Evolutionary conservation across 2,329 filamentous ascomycete genomes (phyloP).

Genomic region (Fusarium sulawesiense): DNA sequence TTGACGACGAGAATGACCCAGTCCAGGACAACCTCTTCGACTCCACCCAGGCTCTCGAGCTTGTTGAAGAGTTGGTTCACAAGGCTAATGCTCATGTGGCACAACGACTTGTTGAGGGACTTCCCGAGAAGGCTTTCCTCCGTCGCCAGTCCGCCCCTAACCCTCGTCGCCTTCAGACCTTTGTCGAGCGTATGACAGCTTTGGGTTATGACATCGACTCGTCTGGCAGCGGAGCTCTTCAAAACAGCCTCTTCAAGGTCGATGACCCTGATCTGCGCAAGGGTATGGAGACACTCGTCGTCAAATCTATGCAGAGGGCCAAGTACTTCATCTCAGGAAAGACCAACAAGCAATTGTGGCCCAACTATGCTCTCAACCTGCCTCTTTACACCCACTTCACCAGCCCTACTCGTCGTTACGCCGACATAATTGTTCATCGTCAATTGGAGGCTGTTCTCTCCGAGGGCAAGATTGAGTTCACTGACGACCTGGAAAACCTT

Average conservation of each 20-base stretch:
- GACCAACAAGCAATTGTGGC: constrained; percentile 78
- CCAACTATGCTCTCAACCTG: constrained; percentile 92
- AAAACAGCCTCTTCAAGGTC: constrained; percentile 95
- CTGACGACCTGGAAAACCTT: constrained; percentile 86
- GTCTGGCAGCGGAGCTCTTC: constrained; percentile 87
- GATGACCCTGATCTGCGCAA: constrained; percentile 90
- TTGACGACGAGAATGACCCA: constrained; percentile 97
- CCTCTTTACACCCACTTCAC: constrained; percentile 98
- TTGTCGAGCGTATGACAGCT: constrained; percentile 91
- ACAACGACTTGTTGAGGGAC: constrained; percentile 79
- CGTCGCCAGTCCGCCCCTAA: constrained; percentile 89
- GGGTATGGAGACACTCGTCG: constrained; percentile 95
- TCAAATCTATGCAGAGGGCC: constrained; percentile 95
- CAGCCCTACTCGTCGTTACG: constrained; percentile 92
- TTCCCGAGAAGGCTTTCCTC: constrained; percentile 93
- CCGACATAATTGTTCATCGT: constrained; percentile 94
- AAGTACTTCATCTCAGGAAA: constrained; percentile 93
- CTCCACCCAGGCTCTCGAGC: constrained; percentile 86
- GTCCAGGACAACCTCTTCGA: constrained; percentile 97
- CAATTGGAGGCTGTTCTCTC: constrained; percentile 91
- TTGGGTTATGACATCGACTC: constrained; percentile 92
- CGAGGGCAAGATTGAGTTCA: constrained; percentile 83
- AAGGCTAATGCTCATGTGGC: constrained; percentile 93
- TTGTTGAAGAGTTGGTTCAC: constrained; percentile 94
- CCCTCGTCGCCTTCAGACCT: constrained; percentile 86